phyloP scores from a whole-genome alignment of 352 stramenopile species.

The Phytophthora agathidicida region DNA sequence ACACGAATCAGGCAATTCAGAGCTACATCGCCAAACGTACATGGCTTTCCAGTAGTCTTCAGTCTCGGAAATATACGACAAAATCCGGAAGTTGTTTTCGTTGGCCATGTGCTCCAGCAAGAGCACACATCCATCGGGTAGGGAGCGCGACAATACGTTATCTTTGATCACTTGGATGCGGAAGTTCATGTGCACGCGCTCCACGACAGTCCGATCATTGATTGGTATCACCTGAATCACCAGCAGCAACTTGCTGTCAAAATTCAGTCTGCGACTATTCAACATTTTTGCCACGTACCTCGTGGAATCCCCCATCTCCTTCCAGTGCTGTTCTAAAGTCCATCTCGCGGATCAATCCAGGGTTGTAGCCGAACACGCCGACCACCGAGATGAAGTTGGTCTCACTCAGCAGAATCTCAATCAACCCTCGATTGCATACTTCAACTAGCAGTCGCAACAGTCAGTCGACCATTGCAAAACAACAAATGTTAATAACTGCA shows the following conservation, averaged over 20 bases:
- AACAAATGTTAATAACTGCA: no score
- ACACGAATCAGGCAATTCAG: background rate
- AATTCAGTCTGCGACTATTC: slow-evolving; percentile 4
- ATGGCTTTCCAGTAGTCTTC: slow-evolving; percentile 73
- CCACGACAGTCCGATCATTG: slow-evolving; percentile 56
- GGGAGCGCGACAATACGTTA: slow-evolving; percentile 78
- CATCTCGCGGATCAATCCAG: slow-evolving; percentile 72
- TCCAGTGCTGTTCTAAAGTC: slow-evolving; percentile 76
- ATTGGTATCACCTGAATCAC: slow-evolving; percentile 70
- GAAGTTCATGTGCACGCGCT: slow-evolving; percentile 87
- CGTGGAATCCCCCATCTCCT: slow-evolving; percentile 63
- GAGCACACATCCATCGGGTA: slow-evolving; percentile 76
- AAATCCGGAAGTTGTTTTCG: slow-evolving; percentile 87
- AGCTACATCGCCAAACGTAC: slow-evolving; percentile 39
- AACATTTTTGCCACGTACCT: slow-evolving; percentile 36
- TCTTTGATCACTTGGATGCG: slow-evolving; percentile 90
- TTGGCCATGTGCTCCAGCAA: slow-evolving; percentile 85
- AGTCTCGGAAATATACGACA: slow-evolving; percentile 80
- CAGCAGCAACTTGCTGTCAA: background rate
- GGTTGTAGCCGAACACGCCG: slow-evolving; percentile 83
- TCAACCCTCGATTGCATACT: slow-evolving; percentile 67
- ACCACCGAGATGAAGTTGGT: slow-evolving; percentile 84
- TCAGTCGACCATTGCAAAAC: no score
- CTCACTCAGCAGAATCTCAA: slow-evolving; percentile 77
- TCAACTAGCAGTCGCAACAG: slow-evolving; percentile 73